Conservation (phyloP, 768 basidiomycete genomes). For the Serendipita sp. region DNA sequence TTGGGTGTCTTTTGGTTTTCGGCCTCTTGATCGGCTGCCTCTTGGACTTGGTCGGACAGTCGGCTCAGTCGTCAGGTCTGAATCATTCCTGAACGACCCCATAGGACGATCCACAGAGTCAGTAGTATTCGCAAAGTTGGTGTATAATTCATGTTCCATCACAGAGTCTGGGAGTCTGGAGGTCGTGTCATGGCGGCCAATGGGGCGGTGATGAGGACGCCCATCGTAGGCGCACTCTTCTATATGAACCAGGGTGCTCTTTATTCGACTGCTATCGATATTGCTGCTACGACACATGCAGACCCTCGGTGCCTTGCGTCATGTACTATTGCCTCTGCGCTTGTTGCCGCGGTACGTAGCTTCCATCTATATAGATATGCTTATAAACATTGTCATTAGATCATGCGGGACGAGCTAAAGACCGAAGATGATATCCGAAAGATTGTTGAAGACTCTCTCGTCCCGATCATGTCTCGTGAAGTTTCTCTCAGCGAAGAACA, state of each 20-base stretch:
- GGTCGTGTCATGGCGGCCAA: neutral
- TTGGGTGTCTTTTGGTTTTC: neutral
- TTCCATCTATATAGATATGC: neutral
- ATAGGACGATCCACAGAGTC: neutral
- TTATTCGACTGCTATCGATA: neutral
- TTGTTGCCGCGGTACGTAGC: neutral
- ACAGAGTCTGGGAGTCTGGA: neutral
- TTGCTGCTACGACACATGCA: neutral
- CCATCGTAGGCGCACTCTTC: neutral
- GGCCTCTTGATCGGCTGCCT: neutral
- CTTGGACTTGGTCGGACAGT: neutral
- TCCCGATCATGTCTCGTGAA: neutral
- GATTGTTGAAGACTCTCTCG: neutral
- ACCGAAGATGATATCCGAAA: neutral
- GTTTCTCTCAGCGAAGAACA: neutral
- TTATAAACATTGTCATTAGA: neutral
- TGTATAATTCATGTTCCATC: neutral
- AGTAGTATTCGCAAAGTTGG: neutral
- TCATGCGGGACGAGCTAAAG: neutral
- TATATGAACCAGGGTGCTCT: neutral
- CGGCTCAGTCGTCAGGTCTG: neutral
- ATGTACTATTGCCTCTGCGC: constrained; percentile 4
- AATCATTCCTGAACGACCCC: neutral
- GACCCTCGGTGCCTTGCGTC: neutral
- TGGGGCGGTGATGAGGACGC: neutral